Percentiles rank a stretch among this genome's conserved stretches.
These are phyloP conservation scores for Trypethelium eluteriae DNA, from an alignment of 495 filamentous ascomycete genomes.

Conservation along the genomic window DNA sequence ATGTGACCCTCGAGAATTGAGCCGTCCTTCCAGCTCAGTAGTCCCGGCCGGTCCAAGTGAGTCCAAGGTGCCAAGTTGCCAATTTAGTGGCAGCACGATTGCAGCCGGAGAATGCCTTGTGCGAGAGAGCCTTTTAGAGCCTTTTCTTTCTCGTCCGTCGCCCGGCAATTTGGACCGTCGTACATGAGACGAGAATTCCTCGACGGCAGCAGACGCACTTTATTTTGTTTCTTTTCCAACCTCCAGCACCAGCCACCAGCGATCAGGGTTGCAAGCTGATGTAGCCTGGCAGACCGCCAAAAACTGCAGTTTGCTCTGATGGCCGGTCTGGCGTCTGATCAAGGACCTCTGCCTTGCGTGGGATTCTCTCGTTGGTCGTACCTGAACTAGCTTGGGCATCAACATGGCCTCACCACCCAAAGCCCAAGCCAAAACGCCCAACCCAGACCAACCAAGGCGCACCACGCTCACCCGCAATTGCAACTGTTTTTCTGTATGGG, in stretches of 20 bases:
- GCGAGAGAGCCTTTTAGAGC: too few species aligned
- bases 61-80: too few species aligned
- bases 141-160: too few species aligned
- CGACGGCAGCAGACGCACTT: background rate
- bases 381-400: conserved; percentile 3
- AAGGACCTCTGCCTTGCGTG: background rate
- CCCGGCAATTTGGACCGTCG: background rate
- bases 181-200: background rate
- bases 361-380: background rate
- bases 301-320: background rate
- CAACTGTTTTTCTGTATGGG: background rate
- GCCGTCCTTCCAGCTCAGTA: too few species aligned
- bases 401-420: background rate
- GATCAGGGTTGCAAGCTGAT: background rate
- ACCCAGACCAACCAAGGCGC: background rate
- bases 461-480: background rate
- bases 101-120: too few species aligned
- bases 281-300: background rate
- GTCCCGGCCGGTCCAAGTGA: too few species aligned
- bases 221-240: background rate
- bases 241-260: background rate
- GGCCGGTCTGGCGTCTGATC: background rate
- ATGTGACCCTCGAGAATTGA: too few species aligned
- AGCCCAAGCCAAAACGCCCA: background rate
- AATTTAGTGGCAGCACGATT: too few species aligned